Conservation (phyloP, 106 monocot species). For the Chionographis japonica region DNA sequence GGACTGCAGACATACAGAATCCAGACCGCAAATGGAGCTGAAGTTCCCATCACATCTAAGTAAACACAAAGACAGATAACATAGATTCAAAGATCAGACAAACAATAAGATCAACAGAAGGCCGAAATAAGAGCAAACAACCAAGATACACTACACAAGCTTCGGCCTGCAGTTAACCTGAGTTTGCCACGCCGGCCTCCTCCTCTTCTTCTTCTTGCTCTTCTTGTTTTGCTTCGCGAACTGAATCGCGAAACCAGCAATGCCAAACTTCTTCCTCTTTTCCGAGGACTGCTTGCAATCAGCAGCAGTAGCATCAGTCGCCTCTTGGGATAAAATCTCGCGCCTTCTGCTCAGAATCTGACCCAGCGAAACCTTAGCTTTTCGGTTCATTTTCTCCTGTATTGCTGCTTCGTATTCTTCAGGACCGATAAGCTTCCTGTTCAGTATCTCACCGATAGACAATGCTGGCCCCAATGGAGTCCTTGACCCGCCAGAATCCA, state of each 20-base stretch:
- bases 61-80: no score
- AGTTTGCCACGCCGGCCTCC: background rate
- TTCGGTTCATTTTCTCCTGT: conserved; percentile 3
- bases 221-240: conserved; percentile 34
- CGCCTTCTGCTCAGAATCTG: conserved; percentile 52
- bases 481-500: conserved; percentile 17
- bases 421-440: conserved; percentile 40
- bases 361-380: conserved; percentile 46
- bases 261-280: conserved; percentile 50
- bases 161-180: conserved; percentile 1
- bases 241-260: conserved; percentile 34
- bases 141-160: no score
- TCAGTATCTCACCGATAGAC: conserved; percentile 68
- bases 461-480: conserved; percentile 15
- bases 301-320: conserved; percentile 11
- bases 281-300: conserved; percentile 17
- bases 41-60: no score
- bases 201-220: conserved; percentile 41
- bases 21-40: no score
- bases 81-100: no score
- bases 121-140: no score
- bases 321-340: conserved; percentile 19
- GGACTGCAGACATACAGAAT: no score
- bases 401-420: conserved; percentile 15
- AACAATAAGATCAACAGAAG: no score